Conservation (phyloP, 1,284 basidiomycete species). For the Ustilago nuda region DNA sequence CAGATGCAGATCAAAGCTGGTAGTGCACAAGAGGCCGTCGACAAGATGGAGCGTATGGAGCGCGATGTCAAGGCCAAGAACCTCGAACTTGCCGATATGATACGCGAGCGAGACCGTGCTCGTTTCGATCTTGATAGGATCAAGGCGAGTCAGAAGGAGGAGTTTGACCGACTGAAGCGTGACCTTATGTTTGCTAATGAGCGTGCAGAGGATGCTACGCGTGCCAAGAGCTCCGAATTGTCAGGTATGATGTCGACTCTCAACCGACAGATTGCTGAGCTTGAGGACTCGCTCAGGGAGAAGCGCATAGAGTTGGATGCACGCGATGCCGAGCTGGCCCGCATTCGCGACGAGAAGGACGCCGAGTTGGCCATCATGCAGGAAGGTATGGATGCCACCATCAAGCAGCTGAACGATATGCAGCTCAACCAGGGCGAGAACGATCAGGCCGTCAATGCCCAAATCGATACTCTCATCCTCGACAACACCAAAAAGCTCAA, state of each 20-base stretch:
- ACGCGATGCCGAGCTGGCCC: conserved; percentile 80
- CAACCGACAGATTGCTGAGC: conserved; percentile 93
- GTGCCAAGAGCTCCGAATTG: conserved; percentile 92
- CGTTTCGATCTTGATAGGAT: conserved; percentile 96
- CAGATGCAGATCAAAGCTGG: conserved; percentile 97
- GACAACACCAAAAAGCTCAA: conserved; percentile 99
- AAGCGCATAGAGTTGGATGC: conserved; percentile 78
- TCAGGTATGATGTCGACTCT: conserved; percentile 89
- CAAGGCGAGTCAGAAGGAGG: conserved; percentile 92
- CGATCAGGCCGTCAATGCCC: conserved; percentile 89
- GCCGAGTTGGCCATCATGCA: conserved; percentile 95
- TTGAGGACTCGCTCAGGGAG: conserved; percentile 92
- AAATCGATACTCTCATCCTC: conserved; percentile 95
- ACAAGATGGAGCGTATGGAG: conserved; percentile 99
- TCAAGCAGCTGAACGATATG: conserved; percentile 87
- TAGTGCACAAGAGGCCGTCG: conserved; percentile 98
- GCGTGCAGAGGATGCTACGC: conserved; percentile 90
- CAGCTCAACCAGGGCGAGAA: conserved; percentile 86
- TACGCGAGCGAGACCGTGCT: conserved; percentile 94
- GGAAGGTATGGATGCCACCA: conserved; percentile 93
- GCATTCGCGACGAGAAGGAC: conserved; percentile 92
- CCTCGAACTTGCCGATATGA: conserved; percentile 97
- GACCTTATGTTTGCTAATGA: conserved; percentile 98
- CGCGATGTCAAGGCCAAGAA: conserved; percentile 98
- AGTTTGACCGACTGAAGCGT: conserved; percentile 89